These are phyloP conservation scores for Macaranga tanarius DNA, from an alignment of 441 rosid species.

Conservation along the genomic window DNA sequence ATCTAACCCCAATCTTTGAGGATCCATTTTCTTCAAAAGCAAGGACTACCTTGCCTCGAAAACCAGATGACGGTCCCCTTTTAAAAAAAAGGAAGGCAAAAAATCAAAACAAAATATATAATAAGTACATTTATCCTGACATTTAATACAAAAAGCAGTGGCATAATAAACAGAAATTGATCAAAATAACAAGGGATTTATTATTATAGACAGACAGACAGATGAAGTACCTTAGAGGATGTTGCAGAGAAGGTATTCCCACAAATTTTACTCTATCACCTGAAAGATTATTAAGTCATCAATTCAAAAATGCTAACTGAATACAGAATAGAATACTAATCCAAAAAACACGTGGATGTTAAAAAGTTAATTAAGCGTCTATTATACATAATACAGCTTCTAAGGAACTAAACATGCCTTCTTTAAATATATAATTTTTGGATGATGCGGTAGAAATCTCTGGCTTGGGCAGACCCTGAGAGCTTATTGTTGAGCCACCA, in stretches of 20 bases:
- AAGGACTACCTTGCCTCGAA: slow-evolving; percentile 90
- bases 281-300: slow-evolving; percentile 35
- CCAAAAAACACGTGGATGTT: neutral
- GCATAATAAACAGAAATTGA: neutral
- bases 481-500: slow-evolving; percentile 75
- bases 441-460: slow-evolving; percentile 96
- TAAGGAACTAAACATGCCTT: slow-evolving; percentile 46
- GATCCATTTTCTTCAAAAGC: slow-evolving; percentile 89
- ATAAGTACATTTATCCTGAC: neutral
- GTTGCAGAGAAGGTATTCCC: slow-evolving; percentile 57
- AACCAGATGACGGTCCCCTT: slow-evolving; percentile 84
- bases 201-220: neutral
- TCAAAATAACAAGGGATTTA: neutral
- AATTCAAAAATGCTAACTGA: slow-evolving; percentile 7
- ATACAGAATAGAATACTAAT: neutral
- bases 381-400: neutral
- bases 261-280: slow-evolving; percentile 91
- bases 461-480: slow-evolving; percentile 79
- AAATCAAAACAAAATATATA: neutral
- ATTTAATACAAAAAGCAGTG: neutral
- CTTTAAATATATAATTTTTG: slow-evolving; percentile 72
- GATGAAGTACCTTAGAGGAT: slow-evolving; percentile 46
- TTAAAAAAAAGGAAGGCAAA: slow-evolving; percentile 8
- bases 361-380: neutral
- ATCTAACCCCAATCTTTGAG: slow-evolving; percentile 94